A percentile compares a stretch with the other conserved stretches of the same genome.
Conservation (phyloP, 2,329 filamentous ascomycete genomes). For the Drechmeria coniospora region DNA sequence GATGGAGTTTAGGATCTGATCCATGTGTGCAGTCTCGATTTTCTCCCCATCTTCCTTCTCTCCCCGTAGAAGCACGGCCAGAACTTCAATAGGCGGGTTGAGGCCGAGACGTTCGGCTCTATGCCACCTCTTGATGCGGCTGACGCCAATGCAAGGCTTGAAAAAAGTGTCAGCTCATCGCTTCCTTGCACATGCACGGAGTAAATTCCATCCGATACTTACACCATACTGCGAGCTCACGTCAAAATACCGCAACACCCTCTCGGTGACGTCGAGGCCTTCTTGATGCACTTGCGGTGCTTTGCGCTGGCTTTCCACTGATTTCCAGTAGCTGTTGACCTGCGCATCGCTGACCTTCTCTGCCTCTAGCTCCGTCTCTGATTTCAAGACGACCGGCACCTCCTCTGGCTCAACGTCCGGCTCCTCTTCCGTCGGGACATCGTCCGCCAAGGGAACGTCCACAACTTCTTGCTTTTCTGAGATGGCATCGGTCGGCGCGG, state of each 20-base stretch:
- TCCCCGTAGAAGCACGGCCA: constrained; percentile 68
- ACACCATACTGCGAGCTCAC: constrained; percentile 84
- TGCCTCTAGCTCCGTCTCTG: constrained; percentile 40
- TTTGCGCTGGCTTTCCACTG: constrained; percentile 51
- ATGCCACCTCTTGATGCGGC: constrained; percentile 72
- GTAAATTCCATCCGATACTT: constrained; percentile 25
- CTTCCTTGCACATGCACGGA: not conserved
- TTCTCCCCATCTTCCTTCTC: constrained; percentile 38
- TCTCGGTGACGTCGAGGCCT: constrained; percentile 58
- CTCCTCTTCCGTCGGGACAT: constrained; percentile 10
- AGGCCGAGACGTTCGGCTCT: constrained; percentile 70
- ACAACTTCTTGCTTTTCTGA: constrained; percentile 8
- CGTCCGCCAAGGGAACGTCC: constrained; percentile 9
- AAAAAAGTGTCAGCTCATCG: constrained; percentile 5
- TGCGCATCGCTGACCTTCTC: constrained; percentile 50
- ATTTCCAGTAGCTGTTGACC: constrained; percentile 64
- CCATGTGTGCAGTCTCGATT: constrained; percentile 57
- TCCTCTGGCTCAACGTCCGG: constrained; percentile 13
- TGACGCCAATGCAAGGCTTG: constrained; percentile 77
- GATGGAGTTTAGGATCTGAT: constrained; percentile 43
- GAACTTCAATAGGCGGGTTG: constrained; percentile 77
- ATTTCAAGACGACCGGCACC: constrained; percentile 26
- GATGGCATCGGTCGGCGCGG: constrained; percentile 10
- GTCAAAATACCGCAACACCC: constrained; percentile 83
- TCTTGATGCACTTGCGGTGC: constrained; percentile 65